Evolutionary conservation across 179 eudicot species (phyloP).

Genomic region (Sideroxylon spinosum): DNA sequence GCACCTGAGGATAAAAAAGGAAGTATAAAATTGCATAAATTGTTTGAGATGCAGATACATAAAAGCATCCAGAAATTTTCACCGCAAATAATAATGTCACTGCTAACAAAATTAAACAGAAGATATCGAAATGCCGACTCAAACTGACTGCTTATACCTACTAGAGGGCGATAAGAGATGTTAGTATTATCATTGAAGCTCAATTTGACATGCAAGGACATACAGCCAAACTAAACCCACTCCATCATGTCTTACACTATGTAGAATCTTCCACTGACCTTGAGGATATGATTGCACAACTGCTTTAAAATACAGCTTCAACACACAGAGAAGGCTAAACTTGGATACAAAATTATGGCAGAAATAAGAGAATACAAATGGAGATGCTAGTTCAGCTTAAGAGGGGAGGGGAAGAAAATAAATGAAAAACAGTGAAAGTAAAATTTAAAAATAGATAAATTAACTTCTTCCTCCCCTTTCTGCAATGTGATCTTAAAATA

Average conservation of each 20-base stretch:
- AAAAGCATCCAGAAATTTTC: not conserved
- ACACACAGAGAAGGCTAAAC: not conserved
- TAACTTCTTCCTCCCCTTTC: not conserved
- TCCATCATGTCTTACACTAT: not conserved
- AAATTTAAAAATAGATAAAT: not conserved
- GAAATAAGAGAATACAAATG: not conserved
- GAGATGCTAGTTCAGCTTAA: not conserved
- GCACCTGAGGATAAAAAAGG: constrained; percentile 17
- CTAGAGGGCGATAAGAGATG: not conserved
- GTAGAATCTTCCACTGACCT: not conserved
- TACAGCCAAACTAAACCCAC: not conserved
- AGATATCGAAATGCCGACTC: not conserved
- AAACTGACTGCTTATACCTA: not conserved
- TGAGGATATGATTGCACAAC: not conserved
- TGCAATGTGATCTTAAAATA: no score
- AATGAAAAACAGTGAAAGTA: not conserved
- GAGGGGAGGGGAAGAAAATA: not conserved
- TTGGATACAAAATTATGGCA: not conserved
- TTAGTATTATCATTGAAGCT: not conserved
- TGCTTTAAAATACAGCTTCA: not conserved
- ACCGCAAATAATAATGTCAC: not conserved
- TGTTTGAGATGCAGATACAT: not conserved
- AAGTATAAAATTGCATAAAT: not conserved
- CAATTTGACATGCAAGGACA: not conserved
- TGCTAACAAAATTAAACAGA: not conserved